phyloP scores from a whole-genome alignment of 2,329 filamentous ascomycete genomes.

The Sarocladiaceae sp. region DNA sequence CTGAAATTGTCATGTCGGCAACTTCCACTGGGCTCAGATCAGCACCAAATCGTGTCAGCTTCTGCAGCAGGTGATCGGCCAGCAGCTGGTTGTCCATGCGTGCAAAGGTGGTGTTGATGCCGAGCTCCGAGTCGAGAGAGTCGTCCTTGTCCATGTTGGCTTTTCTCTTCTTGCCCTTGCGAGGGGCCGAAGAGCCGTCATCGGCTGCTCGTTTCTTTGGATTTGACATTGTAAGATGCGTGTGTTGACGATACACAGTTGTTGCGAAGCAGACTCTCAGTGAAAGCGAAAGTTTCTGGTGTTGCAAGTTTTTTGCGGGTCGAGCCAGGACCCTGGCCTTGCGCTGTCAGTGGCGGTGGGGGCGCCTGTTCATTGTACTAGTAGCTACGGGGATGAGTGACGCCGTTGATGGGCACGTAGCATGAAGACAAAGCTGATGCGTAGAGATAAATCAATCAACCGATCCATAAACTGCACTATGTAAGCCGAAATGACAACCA shows the following conservation, averaged over 20 bases:
- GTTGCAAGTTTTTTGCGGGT: constrained; percentile 7
- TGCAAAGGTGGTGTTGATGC: constrained; percentile 73
- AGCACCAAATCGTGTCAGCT: constrained; percentile 68
- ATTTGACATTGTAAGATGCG: constrained; percentile 27
- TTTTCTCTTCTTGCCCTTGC: constrained; percentile 51
- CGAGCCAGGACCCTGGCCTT: not conserved
- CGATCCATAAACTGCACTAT: too few relatives aligned
- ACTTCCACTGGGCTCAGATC: constrained; percentile 80
- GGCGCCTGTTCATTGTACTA: too few relatives aligned
- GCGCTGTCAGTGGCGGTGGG: constrained; percentile 4
- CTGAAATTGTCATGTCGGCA: constrained; percentile 72
- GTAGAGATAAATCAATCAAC: too few relatives aligned
- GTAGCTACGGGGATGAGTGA: too few relatives aligned
- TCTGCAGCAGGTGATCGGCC: constrained; percentile 78
- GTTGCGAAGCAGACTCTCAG: not conserved
- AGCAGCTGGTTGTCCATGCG: constrained; percentile 78
- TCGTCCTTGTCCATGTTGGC: constrained; percentile 48
- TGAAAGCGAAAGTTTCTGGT: constrained; percentile 1
- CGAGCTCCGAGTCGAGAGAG: constrained; percentile 59
- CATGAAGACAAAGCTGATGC: too few relatives aligned
- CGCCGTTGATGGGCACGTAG: too few relatives aligned
- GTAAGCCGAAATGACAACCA: not conserved
- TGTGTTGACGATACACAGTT: not conserved
- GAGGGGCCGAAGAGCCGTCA: constrained; percentile 30
- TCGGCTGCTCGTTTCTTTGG: constrained; percentile 52